Base-by-base conservation (phyloP, 768 basidiomycete species). In the Termitomyces sp. region DNA sequence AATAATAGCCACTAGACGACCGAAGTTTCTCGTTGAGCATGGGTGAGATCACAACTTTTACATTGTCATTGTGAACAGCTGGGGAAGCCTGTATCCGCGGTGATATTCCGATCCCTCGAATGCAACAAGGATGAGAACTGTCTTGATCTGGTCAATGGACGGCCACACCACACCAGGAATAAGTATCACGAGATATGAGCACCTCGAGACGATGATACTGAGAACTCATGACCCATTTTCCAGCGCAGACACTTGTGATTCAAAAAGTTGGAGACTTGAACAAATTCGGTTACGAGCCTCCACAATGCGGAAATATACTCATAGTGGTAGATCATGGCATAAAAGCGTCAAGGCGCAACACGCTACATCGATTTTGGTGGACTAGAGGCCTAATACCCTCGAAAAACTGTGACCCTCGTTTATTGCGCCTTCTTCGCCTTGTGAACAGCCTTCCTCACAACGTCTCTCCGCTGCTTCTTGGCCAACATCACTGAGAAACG, bases 381-480 rank as follows among this genome's bases (percentile, higher is more conserved):
- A 56, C 40, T 50, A 59, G 54, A 59, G 55, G 28, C 59, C 44
- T 53, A 49, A 38, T 60, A 60, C 54, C 59, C 54, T n/a, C n/a
- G 24, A 14, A 41, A 58, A 53, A 32, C 20, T 16, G 52, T 22
- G 11, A 60, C 30, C 26, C 30, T 24, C 40, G 35, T 33, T 53
- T 55, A 79, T 65, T 55, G 78, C 64, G 79, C 79, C 75, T 79
- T 80, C 62, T 68, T 72, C 51, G 80, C 74, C 72, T 86, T 88
- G 60, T 76, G 75, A 57, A 93, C 59, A 10, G 76, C 66, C 76
- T 92, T 92, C 72, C 88, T 80, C 30, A 91, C 88, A 10, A 73
- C 71, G 68, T 95, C 93, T 63, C 91, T 77, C 70, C 94, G 79
- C 70, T 81, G 78, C 83, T 92, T 94, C 88, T 98, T 97, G 60